Evolutionary conservation across 352 stramenopile genomes (phyloP).

Genomic region (Globisporangium camurandrum): DNA sequence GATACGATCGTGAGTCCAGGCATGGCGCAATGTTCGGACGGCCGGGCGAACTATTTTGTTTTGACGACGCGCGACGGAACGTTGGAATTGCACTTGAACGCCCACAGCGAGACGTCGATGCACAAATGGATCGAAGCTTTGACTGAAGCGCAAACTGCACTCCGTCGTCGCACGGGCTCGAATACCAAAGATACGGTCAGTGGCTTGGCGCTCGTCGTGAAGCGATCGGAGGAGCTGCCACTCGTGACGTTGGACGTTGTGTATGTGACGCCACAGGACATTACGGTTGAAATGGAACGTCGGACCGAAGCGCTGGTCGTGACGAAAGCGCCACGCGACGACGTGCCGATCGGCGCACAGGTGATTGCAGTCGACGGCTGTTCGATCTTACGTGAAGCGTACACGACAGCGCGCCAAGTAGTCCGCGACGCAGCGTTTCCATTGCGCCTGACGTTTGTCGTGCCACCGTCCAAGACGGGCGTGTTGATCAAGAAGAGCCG

Average conservation of each 20-base stretch:
- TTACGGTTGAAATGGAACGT: constrained; percentile 65
- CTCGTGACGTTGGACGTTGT: constrained; percentile 50
- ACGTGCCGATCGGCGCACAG: constrained; percentile 62
- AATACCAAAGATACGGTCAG: constrained; percentile 41
- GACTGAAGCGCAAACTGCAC: constrained; percentile 61
- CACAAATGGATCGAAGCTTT: constrained; percentile 82
- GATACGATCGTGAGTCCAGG: constrained; percentile 77
- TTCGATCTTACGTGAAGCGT: constrained; percentile 64
- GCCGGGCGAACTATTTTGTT: constrained; percentile 81
- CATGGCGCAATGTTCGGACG: constrained; percentile 75
- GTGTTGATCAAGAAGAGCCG: constrained; percentile 81
- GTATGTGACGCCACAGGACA: constrained; percentile 54
- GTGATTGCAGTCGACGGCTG: constrained; percentile 50
- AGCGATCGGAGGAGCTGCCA: constrained; percentile 73
- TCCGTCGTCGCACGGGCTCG: constrained; percentile 26
- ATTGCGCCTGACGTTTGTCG: constrained; percentile 62
- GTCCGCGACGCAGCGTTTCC: constrained; percentile 53
- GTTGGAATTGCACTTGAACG: constrained; percentile 83
- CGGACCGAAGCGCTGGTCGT: constrained; percentile 74
- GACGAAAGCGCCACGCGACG: constrained; percentile 32
- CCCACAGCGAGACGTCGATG: constrained; percentile 78
- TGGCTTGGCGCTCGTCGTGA: constrained; percentile 62
- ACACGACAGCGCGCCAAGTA: constrained; percentile 35
- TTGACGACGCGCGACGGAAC: constrained; percentile 73
- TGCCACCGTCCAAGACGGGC: constrained; percentile 80